Percentiles rank a stretch among this genome's conserved stretches.
Conservation (phyloP, 805 yeast genomes). For the Candida peoriensis region DNA sequence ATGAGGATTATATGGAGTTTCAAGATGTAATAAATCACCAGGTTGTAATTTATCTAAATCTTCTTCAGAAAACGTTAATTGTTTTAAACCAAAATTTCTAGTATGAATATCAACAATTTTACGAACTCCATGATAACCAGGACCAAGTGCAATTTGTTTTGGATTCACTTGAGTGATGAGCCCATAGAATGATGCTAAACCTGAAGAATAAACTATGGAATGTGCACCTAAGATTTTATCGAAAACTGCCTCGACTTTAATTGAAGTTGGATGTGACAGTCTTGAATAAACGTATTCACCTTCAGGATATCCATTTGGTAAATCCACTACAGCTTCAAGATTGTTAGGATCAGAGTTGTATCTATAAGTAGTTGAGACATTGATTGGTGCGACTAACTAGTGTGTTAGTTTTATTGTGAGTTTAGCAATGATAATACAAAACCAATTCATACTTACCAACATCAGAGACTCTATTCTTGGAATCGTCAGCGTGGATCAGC, state of each 20-base stretch:
- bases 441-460: too few species aligned
- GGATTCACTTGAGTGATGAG: conserved; percentile 69
- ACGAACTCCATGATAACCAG: conserved; percentile 83
- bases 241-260: conserved; percentile 62
- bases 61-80: conserved; percentile 38
- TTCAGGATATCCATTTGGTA: conserved; percentile 29
- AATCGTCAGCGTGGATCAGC: conserved; percentile 70
- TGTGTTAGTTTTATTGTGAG: conserved; percentile 22
- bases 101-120: conserved; percentile 60
- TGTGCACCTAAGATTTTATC: conserved; percentile 56
- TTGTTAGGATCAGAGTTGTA: conserved; percentile 58
- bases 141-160: conserved; percentile 65
- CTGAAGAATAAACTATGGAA: conserved; percentile 69
- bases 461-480: conserved; percentile 49
- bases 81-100: conserved; percentile 54
- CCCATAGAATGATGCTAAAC: conserved; percentile 78
- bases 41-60: conserved; percentile 41
- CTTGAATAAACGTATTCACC: conserved; percentile 60
- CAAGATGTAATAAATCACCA: conserved; percentile 80
- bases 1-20: conserved; percentile 85
- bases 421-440: not conserved
- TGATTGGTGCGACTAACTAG: conserved; percentile 75
- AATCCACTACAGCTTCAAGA: conserved; percentile 41
- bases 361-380: conserved; percentile 72
- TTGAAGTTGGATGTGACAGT: conserved; percentile 65